phyloP scores from a whole-genome alignment of 2,329 filamentous ascomycete genomes.

The Dothideomycetes sp. region DNA sequence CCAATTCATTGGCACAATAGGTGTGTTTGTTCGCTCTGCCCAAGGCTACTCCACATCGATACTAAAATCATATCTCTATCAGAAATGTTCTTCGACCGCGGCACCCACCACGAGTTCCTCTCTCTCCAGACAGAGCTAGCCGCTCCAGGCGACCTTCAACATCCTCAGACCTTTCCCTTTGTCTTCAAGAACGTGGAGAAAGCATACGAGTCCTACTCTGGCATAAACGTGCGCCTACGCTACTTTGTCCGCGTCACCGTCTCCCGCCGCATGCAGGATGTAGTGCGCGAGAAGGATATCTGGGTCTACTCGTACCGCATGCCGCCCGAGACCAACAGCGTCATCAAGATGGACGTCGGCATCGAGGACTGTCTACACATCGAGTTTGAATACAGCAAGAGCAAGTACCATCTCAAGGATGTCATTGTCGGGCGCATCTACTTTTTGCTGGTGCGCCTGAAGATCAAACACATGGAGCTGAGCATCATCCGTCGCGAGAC shows the following conservation, averaged over 20 bases:
- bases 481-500: slow-evolving; percentile 96
- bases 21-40: slow-evolving; percentile 40
- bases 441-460: slow-evolving; percentile 89
- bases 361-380: slow-evolving; percentile 99
- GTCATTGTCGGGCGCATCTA: slow-evolving; percentile 98
- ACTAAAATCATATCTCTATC: slow-evolving; percentile 4
- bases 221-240: slow-evolving; percentile 97
- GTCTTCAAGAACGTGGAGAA: slow-evolving; percentile 99
- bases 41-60: slow-evolving; percentile 2
- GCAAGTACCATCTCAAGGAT: slow-evolving; percentile 97
- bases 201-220: slow-evolving; percentile 99
- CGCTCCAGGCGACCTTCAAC: slow-evolving; percentile 92
- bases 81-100: slow-evolving; percentile 99
- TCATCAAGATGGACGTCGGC: slow-evolving; percentile 99
- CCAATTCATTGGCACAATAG: slow-evolving; percentile 97
- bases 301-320: slow-evolving; percentile 99
- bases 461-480: slow-evolving; percentile 99
- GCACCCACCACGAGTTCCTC: slow-evolving; percentile 98
- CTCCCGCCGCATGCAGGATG: slow-evolving; percentile 91
- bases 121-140: slow-evolving; percentile 94
- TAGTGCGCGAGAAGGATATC: slow-evolving; percentile 97
- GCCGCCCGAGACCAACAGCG: slow-evolving; percentile 94
- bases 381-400: slow-evolving; percentile 99
- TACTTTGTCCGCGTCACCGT: slow-evolving; percentile 98
- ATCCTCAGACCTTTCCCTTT: slow-evolving; percentile 97